phyloP scores from a whole-genome alignment of 345 rosid genomes.

The Salix exigua region DNA sequence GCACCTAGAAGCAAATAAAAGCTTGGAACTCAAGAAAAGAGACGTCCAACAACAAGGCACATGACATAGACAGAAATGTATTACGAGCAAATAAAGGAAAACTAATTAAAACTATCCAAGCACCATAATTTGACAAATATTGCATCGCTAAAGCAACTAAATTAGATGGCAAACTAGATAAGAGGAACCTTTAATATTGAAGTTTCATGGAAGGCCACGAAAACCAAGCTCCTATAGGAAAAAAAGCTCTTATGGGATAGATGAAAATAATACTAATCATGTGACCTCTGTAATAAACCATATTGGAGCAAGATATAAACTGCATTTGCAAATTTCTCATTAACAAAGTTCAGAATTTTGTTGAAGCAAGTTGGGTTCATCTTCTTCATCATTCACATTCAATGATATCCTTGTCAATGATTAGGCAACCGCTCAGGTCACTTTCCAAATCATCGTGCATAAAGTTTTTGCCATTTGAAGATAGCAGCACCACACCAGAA shows the following conservation, averaged over 20 bases:
- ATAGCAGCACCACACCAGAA: neutral
- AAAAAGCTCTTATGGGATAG: neutral
- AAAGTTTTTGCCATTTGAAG: neutral
- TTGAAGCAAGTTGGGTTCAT: constrained; percentile 20
- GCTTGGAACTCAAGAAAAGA: neutral
- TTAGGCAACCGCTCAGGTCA: constrained; percentile 18
- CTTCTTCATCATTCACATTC: constrained; percentile 32
- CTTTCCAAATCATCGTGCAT: constrained; percentile 14
- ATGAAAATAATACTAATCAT: neutral
- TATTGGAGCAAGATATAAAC: constrained; percentile 58
- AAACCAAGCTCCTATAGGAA: neutral
- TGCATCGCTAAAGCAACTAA: constrained; percentile 25
- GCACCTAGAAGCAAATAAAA: neutral
- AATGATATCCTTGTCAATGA: constrained; percentile 30
- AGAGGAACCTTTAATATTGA: neutral
- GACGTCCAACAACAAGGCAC: neutral
- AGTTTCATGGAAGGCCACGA: neutral
- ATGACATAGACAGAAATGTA: no score
- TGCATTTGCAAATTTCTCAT: constrained; percentile 40
- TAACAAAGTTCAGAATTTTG: constrained; percentile 19
- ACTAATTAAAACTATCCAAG: no score
- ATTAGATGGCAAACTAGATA: neutral
- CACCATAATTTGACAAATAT: constrained; percentile 40
- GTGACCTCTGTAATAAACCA: constrained; percentile 65
- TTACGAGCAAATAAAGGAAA: no score